Evolutionary conservation across 345 rosid species (phyloP).

Genomic region (Sonneratia caseolaris): DNA sequence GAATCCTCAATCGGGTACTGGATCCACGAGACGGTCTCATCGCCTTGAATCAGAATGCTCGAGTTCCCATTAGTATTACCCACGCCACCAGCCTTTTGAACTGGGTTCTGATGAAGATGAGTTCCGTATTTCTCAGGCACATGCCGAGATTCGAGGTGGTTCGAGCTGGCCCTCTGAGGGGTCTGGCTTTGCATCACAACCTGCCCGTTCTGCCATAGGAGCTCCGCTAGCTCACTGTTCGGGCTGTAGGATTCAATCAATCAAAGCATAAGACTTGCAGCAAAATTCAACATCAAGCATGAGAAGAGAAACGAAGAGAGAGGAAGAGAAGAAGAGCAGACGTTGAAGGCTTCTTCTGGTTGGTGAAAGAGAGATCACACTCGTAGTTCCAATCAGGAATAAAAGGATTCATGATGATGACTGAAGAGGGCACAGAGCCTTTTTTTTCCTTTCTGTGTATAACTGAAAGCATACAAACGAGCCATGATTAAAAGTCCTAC

Average conservation of each 20-base stretch:
- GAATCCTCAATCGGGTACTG: conserved; percentile 46
- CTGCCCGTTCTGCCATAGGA: conserved; percentile 58
- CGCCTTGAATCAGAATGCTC: conserved; percentile 34
- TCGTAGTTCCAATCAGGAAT: conserved; percentile 51
- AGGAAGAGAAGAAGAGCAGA: conserved; percentile 13
- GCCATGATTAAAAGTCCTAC: not conserved
- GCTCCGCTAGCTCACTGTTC: conserved; percentile 53
- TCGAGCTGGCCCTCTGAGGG: conserved; percentile 25
- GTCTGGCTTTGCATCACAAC: conserved; percentile 54
- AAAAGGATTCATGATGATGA: conserved; percentile 47
- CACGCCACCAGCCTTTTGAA: conserved; percentile 11
- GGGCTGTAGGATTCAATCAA: conserved; percentile 26
- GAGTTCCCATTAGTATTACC: conserved; percentile 8
- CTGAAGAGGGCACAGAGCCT: not conserved
- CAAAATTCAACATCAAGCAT: not conserved
- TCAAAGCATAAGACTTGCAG: conserved; percentile 3
- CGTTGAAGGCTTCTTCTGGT: conserved; percentile 34
- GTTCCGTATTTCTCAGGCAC: conserved; percentile 2
- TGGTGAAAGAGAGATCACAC: conserved; percentile 26
- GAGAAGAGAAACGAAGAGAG: not conserved
- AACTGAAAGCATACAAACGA: not conserved
- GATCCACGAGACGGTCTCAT: conserved; percentile 60
- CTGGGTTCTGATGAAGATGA: conserved; percentile 11
- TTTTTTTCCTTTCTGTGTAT: not conserved
- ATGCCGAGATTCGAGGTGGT: conserved; percentile 16